Percentiles rank a stretch among this genome's conserved stretches.
These are phyloP conservation scores for Rhazya stricta DNA, from an alignment of 257 asterid genomes.

Conservation along the genomic window DNA sequence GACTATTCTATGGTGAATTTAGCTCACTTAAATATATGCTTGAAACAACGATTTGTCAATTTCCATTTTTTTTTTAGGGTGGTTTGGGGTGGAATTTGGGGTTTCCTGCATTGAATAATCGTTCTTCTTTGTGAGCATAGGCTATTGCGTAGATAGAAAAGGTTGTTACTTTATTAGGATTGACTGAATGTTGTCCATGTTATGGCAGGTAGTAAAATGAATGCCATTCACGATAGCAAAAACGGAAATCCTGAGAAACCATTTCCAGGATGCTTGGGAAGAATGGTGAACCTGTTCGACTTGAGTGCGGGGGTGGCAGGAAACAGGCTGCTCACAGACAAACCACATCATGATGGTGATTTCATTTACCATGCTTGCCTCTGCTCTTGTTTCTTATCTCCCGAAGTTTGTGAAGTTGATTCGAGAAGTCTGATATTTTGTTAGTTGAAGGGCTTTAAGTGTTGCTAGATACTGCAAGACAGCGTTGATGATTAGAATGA, in stretches of 20 bases:
- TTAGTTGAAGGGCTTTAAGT: background rate
- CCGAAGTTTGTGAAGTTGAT: background rate
- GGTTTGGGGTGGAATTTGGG: background rate
- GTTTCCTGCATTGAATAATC: background rate
- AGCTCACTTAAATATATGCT: background rate
- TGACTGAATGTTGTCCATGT: background rate
- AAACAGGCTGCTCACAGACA: slow-evolving; percentile 68
- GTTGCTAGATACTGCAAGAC: background rate
- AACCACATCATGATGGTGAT: slow-evolving; percentile 73
- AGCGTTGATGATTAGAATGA: background rate
- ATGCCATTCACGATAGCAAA: slow-evolving; percentile 45
- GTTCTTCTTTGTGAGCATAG: background rate
- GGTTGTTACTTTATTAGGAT: slow-evolving; percentile 3
- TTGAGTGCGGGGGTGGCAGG: slow-evolving; percentile 58
- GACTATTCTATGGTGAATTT: too few relatives aligned
- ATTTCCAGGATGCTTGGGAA: slow-evolving; percentile 84
- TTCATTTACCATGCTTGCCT: background rate
- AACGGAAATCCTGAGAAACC: slow-evolving; percentile 38
- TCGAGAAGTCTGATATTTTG: background rate
- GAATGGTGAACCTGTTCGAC: slow-evolving; percentile 83
- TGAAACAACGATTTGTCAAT: background rate
- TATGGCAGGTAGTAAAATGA: slow-evolving; percentile 64
- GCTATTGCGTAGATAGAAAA: background rate
- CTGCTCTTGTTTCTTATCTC: background rate
- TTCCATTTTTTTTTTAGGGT: background rate